Conservation (phyloP, 2,329 filamentous ascomycete genomes). For the Beauveria scarabaeidicola region DNA sequence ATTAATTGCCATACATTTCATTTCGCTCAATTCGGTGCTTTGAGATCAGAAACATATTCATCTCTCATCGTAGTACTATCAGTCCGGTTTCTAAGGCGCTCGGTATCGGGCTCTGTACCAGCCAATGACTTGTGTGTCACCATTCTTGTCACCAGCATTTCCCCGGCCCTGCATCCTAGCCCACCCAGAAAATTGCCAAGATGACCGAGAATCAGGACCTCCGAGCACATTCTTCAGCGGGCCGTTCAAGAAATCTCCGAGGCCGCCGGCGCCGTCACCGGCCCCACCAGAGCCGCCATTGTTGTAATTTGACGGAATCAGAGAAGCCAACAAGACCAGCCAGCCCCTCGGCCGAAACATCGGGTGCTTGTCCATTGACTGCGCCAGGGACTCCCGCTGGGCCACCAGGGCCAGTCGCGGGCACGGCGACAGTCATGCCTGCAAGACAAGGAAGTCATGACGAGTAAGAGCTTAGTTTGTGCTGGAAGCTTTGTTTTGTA, state of each 20-base stretch:
- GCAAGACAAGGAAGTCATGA: neutral
- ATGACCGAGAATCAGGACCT: neutral
- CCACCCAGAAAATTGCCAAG: neutral
- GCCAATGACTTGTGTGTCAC: neutral
- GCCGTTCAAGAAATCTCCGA: neutral
- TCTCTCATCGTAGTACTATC: too few relatives aligned
- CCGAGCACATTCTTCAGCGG: neutral
- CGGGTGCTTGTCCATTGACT: neutral
- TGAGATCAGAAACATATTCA: too few relatives aligned
- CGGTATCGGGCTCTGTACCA: neutral
- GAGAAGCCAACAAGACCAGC: neutral
- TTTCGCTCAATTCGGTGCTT: too few relatives aligned
- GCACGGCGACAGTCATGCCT: neutral
- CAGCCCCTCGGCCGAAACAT: neutral
- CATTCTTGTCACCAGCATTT: neutral
- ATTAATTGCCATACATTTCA: too few relatives aligned
- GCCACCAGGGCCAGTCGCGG: neutral
- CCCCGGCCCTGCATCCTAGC: neutral
- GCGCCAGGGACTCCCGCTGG: neutral
- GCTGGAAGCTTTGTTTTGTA: neutral
- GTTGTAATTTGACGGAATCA: neutral
- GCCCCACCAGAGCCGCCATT: neutral
- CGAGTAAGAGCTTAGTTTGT: neutral
- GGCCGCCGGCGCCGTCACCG: neutral
- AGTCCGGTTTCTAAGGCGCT: neutral